Conservation (phyloP, 2,329 filamentous ascomycete genomes). For the Colletotrichum sp. region DNA sequence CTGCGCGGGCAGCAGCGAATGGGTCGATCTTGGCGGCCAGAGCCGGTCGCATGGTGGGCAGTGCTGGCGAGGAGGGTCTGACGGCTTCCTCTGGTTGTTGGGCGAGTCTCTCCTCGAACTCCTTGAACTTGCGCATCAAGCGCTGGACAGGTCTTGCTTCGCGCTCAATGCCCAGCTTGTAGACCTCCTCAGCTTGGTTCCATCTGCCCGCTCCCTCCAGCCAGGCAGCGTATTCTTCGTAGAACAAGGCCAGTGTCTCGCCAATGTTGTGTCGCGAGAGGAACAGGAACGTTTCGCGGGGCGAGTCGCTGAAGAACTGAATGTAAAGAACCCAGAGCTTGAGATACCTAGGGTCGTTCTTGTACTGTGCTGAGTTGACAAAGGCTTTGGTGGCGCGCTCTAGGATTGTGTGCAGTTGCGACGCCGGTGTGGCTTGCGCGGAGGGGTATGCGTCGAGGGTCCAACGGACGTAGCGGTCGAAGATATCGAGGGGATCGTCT, state of each 20-base stretch:
- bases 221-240: conserved; percentile 96
- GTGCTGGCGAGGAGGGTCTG: conserved; percentile 83
- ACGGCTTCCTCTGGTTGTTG: conserved; percentile 64
- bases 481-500: conserved; percentile 94
- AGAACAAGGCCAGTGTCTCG: conserved; percentile 86
- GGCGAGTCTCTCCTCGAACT: conserved; percentile 83
- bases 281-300: conserved; percentile 91
- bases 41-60: conserved; percentile 82
- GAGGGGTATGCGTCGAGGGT: conserved; percentile 94
- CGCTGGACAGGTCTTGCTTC: conserved; percentile 85
- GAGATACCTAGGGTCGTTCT: conserved; percentile 92
- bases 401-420: conserved; percentile 86
- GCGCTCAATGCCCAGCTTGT: conserved; percentile 84
- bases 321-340: conserved; percentile 96
- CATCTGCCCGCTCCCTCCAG: conserved; percentile 84
- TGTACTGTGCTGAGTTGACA: conserved; percentile 84
- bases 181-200: conserved; percentile 93
- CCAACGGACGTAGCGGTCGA: conserved; percentile 97
- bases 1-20: conserved; percentile 65
- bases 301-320: conserved; percentile 88
- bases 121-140: conserved; percentile 85
- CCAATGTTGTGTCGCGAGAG: conserved; percentile 88
- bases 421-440: conserved; percentile 87
- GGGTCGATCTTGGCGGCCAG: conserved; percentile 87
- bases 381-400: conserved; percentile 94